phyloP scores from a whole-genome alignment of 176 grass and related monocot genomes.

The Raddia guianensis region DNA sequence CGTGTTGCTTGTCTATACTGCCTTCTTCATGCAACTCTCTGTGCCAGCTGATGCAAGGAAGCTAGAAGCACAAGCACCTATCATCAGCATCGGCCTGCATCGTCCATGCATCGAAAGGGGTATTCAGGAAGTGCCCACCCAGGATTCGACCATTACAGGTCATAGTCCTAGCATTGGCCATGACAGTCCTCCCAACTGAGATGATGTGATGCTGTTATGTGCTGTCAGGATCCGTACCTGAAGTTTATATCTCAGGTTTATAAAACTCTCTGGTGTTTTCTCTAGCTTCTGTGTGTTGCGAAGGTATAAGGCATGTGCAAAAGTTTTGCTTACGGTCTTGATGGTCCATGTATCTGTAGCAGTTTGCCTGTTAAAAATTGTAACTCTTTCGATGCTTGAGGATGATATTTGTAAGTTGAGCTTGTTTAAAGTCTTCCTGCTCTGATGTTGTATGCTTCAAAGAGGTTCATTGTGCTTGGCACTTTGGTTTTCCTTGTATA shows the following conservation, averaged over 20 bases:
- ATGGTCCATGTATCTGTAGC: conserved; percentile 32
- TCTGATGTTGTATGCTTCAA: not conserved
- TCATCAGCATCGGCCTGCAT: not conserved
- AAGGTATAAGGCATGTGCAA: conserved; percentile 39
- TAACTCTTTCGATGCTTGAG: conserved; percentile 11
- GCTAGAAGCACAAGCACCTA: conserved; percentile 34
- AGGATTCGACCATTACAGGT: conserved; percentile 48
- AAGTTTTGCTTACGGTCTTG: conserved; percentile 28
- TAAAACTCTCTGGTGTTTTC: conserved; percentile 27
- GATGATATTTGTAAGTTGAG: conserved; percentile 30
- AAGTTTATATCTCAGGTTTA: conserved; percentile 1
- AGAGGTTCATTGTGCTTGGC: conserved; percentile 1
- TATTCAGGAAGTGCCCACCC: not conserved
- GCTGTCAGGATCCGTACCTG: not conserved
- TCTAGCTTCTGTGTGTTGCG: conserved; percentile 22
- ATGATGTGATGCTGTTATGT: conserved; percentile 2
- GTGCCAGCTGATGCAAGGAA: conserved; percentile 47
- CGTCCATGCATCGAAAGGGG: conserved; percentile 20
- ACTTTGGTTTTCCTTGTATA: conserved; percentile 3
- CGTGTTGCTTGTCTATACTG: conserved; percentile 35
- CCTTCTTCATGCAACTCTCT: conserved; percentile 54
- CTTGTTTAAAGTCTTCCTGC: conserved; percentile 33
- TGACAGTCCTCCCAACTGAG: conserved; percentile 39
- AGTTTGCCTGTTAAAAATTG: conserved; percentile 1
- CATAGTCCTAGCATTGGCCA: conserved; percentile 70